Evolutionary conservation across 2,329 filamentous ascomycete genomes (phyloP).

Genomic region (Xylariaceae sp.): DNA sequence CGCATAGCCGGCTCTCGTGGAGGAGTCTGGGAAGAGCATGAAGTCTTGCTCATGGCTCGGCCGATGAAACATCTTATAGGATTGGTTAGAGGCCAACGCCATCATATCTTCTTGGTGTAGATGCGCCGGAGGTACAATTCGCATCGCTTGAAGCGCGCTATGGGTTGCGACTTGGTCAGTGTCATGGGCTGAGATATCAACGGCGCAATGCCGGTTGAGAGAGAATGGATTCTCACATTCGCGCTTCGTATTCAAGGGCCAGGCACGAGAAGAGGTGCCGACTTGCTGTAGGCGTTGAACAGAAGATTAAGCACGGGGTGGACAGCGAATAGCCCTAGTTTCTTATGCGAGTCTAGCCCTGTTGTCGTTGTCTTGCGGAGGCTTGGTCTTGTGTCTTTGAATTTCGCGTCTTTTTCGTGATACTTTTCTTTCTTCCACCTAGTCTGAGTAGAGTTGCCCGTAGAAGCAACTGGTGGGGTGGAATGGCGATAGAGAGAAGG

Average conservation of each 20-base stretch:
- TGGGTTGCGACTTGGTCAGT: slow-evolving; percentile 26
- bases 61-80: slow-evolving; percentile 43
- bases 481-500: background rate
- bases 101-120: slow-evolving; percentile 32
- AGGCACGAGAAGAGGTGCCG: slow-evolving; percentile 3
- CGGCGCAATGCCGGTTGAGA: background rate
- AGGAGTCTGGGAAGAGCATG: slow-evolving; percentile 42
- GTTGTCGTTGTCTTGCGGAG: background rate
- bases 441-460: background rate
- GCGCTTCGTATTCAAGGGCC: slow-evolving; percentile 17
- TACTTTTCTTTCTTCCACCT: background rate
- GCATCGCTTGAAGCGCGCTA: slow-evolving; percentile 29
- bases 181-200: slow-evolving; percentile 20
- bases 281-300: slow-evolving; percentile 2
- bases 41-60: slow-evolving; percentile 41
- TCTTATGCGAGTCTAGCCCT: slow-evolving; percentile 4
- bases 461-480: slow-evolving; percentile 2
- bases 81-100: slow-evolving; percentile 39
- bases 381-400: background rate
- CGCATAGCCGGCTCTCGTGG: slow-evolving; percentile 36
- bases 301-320: background rate
- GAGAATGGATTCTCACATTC: slow-evolving; percentile 29
- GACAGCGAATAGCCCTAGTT: background rate
- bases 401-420: background rate
- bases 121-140: slow-evolving; percentile 7